Evolutionary conservation across 2,329 filamentous ascomycete species (phyloP), one percentile per base, ranked within the genome.

Genomic region (Xenoacremonium recifei): DNA sequence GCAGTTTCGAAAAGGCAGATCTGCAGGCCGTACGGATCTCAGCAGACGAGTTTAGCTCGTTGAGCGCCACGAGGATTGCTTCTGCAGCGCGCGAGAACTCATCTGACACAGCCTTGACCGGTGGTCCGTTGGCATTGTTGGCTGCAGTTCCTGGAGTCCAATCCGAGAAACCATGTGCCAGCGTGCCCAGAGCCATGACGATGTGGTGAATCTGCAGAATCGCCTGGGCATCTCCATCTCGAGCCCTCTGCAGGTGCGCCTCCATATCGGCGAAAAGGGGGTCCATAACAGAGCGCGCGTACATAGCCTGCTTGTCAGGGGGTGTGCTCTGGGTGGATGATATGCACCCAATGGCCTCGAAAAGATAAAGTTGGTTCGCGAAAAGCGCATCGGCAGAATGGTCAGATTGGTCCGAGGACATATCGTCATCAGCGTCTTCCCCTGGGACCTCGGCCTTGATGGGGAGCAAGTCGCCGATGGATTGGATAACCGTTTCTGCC

Each of bases 251-350:
- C 15, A 99, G 74, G 57, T 92, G 84, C 40, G 79, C 78, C 62
- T 96, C 84, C 75, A 99, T 86, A 56, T 97, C 91, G n/a, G 77
- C 70, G 61, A 96, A 95, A 7, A 99, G 72, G 11, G 93, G 93
- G 42, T 85, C 85, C 77, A 97, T 86, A 40, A 99, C 89, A 1
- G 87, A 88, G 53, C 88, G 86, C 13, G 87, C 86, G 58, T 95
- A 96, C 10, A 92, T 68, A 11, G 88, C 87, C 68, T 97, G 92
- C 62, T 95, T 92, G 29, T 92, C 88, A 3, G 82, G 70, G 1
- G 90, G 83, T 1, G 92, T 89, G 34, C 82, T 80, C 15, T 77
- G 70, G 2, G 89, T 88, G 1, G 92, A 96, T 21, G 90, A 88
- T 48, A 99, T 91, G 58, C 86, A 91, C 6, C 93, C 95, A 51